Evolutionary conservation across 1,284 basidiomycete species (phyloP).

Genomic region (Veloboletus limbatus): DNA sequence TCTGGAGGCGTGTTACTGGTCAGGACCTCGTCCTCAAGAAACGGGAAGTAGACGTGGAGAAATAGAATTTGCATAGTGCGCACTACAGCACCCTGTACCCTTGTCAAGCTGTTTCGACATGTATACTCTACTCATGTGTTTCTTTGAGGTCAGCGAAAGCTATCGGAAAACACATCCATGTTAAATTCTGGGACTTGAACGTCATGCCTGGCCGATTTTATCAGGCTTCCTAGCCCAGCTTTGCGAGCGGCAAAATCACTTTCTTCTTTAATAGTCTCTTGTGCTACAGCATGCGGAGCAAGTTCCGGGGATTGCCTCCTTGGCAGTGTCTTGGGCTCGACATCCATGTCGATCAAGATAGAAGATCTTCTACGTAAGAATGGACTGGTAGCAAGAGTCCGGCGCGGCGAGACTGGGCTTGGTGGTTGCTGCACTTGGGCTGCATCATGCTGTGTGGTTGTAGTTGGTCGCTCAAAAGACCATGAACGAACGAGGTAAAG

Average conservation of each 20-base stretch:
- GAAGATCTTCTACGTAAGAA: constrained; percentile 60
- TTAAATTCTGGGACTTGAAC: constrained; percentile 83
- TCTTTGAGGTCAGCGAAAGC: constrained; percentile 11
- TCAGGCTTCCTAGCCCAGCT: constrained; percentile 75
- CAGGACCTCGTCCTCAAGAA: constrained; percentile 80
- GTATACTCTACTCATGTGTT: constrained; percentile 7
- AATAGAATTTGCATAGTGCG: constrained; percentile 32
- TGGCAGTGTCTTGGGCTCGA: constrained; percentile 62
- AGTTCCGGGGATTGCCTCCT: constrained; percentile 49
- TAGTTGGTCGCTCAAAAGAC: constrained; percentile 80
- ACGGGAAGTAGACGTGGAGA: constrained; percentile 67
- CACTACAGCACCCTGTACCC: constrained; percentile 13
- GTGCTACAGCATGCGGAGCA: constrained; percentile 16
- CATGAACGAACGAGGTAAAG: constrained; percentile 84
- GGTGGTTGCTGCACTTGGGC: constrained; percentile 28
- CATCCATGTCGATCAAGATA: constrained; percentile 85
- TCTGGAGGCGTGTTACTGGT: constrained; percentile 85
- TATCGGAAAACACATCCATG: constrained; percentile 59
- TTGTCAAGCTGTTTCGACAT: constrained; percentile 9
- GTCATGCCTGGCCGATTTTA: constrained; percentile 86
- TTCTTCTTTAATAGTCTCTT: constrained; percentile 45
- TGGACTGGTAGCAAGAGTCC: constrained; percentile 54
- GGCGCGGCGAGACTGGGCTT: constrained; percentile 42
- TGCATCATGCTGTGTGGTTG: constrained; percentile 24
- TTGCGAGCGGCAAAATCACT: constrained; percentile 61